Percentiles rank a stretch among this genome's conserved stretches.
Conservation (phyloP, 2,329 filamentous ascomycete species). For the Trichophyton benhamiae region DNA sequence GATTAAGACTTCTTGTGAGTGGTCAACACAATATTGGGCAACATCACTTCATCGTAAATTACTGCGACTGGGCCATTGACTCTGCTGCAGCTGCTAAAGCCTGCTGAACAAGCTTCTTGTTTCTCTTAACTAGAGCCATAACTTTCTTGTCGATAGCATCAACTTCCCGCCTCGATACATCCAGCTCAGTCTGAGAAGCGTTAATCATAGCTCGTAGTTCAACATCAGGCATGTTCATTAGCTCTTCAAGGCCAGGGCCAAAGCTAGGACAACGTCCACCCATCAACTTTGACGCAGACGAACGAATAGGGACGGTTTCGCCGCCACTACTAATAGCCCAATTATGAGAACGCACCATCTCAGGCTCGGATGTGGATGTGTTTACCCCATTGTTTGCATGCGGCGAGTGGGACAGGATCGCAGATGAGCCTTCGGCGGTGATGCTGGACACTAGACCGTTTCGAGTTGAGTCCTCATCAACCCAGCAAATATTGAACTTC, state of each 20-base stretch:
- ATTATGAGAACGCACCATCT: slow-evolving; percentile 25
- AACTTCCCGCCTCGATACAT: slow-evolving; percentile 58
- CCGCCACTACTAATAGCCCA: slow-evolving; percentile 4
- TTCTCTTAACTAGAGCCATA: slow-evolving; percentile 29
- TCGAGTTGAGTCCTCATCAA: slow-evolving; percentile 25
- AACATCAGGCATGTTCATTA: slow-evolving; percentile 32
- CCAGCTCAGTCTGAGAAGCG: slow-evolving; percentile 51
- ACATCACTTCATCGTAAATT: too few species aligned
- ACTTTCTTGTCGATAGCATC: slow-evolving; percentile 36
- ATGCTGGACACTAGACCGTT: slow-evolving; percentile 18
- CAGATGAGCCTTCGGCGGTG: slow-evolving; percentile 15
- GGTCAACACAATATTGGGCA: too few species aligned
- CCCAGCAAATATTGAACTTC: slow-evolving; percentile 35
- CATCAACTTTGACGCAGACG: slow-evolving; percentile 26
- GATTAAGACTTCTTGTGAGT: neutral
- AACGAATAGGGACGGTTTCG: slow-evolving; percentile 5
- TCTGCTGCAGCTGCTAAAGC: slow-evolving; percentile 24
- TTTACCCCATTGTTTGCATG: slow-evolving; percentile 17
- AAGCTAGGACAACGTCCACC: slow-evolving; percentile 19
- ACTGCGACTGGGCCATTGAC: neutral
- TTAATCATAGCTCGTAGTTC: slow-evolving; percentile 29
- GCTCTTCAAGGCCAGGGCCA: slow-evolving; percentile 27
- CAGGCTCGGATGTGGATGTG: slow-evolving; percentile 24
- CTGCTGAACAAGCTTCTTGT: slow-evolving; percentile 33
- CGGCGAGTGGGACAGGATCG: slow-evolving; percentile 14